Base-by-base conservation (phyloP, 1,284 basidiomycete species). In the Ceratobasidium papillatum region DNA sequence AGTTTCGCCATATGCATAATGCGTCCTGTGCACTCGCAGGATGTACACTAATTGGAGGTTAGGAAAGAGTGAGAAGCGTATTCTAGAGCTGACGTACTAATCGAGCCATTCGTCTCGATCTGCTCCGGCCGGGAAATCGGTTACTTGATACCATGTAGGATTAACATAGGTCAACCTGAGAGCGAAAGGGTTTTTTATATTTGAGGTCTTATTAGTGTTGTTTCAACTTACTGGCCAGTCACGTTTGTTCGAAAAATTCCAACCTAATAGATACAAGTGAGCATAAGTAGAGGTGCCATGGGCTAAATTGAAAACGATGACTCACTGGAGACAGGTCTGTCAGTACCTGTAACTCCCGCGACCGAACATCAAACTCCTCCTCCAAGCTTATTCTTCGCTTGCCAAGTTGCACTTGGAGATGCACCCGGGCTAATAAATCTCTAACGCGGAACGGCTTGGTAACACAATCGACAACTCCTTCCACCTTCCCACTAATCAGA, bases 371-470 rank as follows among this genome's bases (percentile, higher is more conserved):
- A 69, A 82, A 83, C 2, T 79, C 82, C 78, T 27, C 81, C 80
- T 80, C 79, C 14, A 80, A 71, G 51, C 80, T 79, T 17, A 75
- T 72, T 64, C 77, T 77, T 3, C 79, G 78, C 41, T 80, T 80
- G 17, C 80, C 80, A 9, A 81, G 61, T 43, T 80, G 79, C 68
- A 80, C 76, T 65, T 80, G 80, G 8, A 81, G 74, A 71, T 80
- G 79, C 30, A 78, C 78, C 5, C 85, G 79, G 4, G 84, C 84
- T n/a, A 85, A 77, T 36, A 85, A 77, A 75, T 85, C 84, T 32
- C 81, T 77, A 0, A 77, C 76, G 62, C 77, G 74, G 74, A 81
- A 81, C 3, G 81, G 81, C 74, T 81, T 81, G 51, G 75, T 76
- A 38, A 81, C 78, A 59, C 80, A 72, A 41, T 81, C 82, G 74